Base-by-base conservation (phyloP, 495 filamentous ascomycete genomes). In the Bathelium albidoporum region DNA sequence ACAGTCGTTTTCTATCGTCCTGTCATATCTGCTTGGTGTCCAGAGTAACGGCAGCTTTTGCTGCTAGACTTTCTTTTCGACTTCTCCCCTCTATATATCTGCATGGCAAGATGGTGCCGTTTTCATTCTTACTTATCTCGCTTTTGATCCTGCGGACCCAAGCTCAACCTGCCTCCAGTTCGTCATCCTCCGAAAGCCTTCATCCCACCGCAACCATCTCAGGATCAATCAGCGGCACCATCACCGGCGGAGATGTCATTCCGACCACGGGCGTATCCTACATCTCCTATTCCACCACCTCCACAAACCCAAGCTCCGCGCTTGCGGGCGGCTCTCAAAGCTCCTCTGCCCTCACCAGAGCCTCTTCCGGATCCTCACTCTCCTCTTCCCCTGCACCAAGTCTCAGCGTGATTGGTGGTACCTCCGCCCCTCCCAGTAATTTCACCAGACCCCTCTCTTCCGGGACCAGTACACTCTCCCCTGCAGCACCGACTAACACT, bases 401-500 rank as follows among this genome's bases (percentile, higher is more conserved):
- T n/a, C 14, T 60, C n/a, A 60, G 32, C 12, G 10, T 60, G 7
- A 60, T 60, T n/a, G 58, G 58, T n/a, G 58, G 58, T 2, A 60
- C 16, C 20, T 55, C 49, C 49, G 29, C 22, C 20, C 16, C 5
- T 16, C 31, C 31, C 26, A 43, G n/a, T 12, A 60, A 36, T 31
- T 3, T 18, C 26, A 60, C 32, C 58, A 36, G 16, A 5, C 5
- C 12, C 32, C 26, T 36, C 10, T 34, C 36, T n/a, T 60, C 32
- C 58, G 28, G n/a, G 12, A 64, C 62, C 63, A 41, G 63, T 39
- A 71, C 72, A 1, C 59, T 61, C 14, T 69, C 65, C 11, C 44
- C 71, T 10, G 61, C 72, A 24, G 9, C 32, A 26, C 66, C 74
- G 2, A 60, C 64, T 18, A 77, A 76, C 65, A 75, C 73, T 0